Conservation (phyloP, 225 moss, liverwort and hornwort species). For the Pleurozium schreberi region DNA sequence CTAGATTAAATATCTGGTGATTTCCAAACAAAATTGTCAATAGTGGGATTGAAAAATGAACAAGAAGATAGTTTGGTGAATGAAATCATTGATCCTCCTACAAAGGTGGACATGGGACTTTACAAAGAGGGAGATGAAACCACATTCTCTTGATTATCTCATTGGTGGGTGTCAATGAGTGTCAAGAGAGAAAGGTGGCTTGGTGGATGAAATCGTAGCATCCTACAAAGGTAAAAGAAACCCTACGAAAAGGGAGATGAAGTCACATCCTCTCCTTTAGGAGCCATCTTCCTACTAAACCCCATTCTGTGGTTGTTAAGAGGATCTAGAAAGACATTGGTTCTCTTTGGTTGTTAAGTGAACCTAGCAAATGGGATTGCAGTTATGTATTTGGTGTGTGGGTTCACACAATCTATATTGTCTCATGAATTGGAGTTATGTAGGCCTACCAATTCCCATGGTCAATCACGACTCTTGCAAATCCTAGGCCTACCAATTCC, state of each 20-base stretch:
- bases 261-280: no score
- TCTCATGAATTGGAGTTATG: not conserved
- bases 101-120: not conserved
- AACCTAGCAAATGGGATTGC: not conserved
- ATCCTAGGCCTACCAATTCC: not conserved
- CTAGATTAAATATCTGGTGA: not conserved
- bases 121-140: not conserved
- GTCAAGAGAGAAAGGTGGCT: not conserved
- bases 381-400: not conserved
- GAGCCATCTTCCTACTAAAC: not conserved
- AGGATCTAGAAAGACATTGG: not conserved
- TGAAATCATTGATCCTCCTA: not conserved
- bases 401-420: not conserved
- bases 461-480: not conserved
- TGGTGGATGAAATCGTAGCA: no score
- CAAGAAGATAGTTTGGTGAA: not conserved
- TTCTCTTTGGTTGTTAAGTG: not conserved
- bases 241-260: not conserved
- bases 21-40: not conserved
- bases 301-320: not conserved
- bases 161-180: not conserved
- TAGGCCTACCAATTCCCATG: not conserved
- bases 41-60: no score
- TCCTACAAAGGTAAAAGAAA: not conserved
- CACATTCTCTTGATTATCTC: not conserved